Evolutionary conservation across 805 yeast species (phyloP), one percentile per base, ranked within the genome.

Genomic region (Lachancea quebecensis): DNA sequence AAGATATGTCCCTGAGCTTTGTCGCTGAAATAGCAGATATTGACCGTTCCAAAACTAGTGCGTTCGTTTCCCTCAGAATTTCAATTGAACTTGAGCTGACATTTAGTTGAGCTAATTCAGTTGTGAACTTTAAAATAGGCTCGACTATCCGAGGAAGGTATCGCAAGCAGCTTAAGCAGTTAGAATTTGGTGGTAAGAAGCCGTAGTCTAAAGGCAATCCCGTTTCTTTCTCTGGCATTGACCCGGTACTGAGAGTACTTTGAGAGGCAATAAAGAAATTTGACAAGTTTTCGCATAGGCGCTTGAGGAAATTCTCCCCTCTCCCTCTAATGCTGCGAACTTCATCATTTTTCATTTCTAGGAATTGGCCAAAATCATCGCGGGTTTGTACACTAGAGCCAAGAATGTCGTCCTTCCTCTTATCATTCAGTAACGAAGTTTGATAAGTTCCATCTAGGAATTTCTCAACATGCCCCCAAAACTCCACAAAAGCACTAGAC

Each of bases 111-210:
- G 75, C 73, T 29, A 78, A 52, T 41, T 70, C 73, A 36, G 69
- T 68, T 35, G 72, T 62, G 25, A 69, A 63, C 25, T 65, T 59
- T 28, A 69, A 60, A 9, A 82, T 60, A 2, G 70, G 66, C 2
- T 67, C 68, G 21, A 75, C 67, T 12, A 81, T 64, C 25, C 64
- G 62, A 0, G 79, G 72, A 33, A 78, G 58, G 53, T 75, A 79
- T 50, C 74, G 70, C 31, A 79, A 59, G 2, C 83, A 70, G 38
- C 85, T 72, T 18, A 85, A 65, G 8, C 83, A 75, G 55, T 82
- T 85, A 1, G 88, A 70, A 44, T 70, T 69, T 1, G 82, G 81
- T 2, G 91, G 90, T 17, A 82, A 57, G 54, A 79, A 81, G 1
- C 82, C 81, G 58, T 68, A 77, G 31, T 64, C 62, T 6, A 51